Percentiles rank a stretch among this genome's conserved stretches.
Evolutionary conservation across 2,329 filamentous ascomycete genomes (phyloP).

Genomic region (Tolypocladium capitatum): DNA sequence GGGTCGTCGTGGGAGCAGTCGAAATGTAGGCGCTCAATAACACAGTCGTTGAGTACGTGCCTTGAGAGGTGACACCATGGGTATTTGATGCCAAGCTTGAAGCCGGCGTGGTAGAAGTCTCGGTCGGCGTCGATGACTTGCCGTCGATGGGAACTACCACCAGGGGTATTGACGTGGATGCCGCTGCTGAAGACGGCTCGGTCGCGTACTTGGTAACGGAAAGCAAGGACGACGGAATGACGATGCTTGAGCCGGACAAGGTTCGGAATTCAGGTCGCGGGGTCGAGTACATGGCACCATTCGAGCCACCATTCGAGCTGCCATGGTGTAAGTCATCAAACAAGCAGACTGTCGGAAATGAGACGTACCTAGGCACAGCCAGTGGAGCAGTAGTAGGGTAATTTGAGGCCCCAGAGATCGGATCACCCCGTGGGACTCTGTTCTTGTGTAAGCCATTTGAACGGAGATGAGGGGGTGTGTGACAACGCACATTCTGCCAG

Average conservation of each 20-base stretch:
- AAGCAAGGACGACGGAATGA: slow-evolving; percentile 4
- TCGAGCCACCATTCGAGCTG: neutral
- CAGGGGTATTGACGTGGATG: neutral
- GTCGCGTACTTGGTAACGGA: neutral
- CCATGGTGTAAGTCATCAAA: neutral
- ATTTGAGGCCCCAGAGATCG: neutral
- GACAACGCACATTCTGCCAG: slow-evolving; percentile 15
- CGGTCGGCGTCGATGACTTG: neutral
- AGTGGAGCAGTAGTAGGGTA: neutral
- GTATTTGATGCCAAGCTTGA: neutral
- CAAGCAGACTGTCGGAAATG: neutral
- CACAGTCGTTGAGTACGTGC: neutral
- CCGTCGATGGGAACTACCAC: slow-evolving; percentile 1
- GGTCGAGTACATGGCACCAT: neutral
- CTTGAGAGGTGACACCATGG: neutral
- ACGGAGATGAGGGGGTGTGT: neutral
- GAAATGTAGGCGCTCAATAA: neutral
- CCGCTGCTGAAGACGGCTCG: neutral
- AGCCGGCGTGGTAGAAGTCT: neutral
- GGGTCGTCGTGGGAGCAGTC: neutral
- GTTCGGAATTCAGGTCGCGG: slow-evolving; percentile 3
- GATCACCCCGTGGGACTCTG: slow-evolving; percentile 10
- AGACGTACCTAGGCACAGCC: neutral
- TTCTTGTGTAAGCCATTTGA: slow-evolving; percentile 3
- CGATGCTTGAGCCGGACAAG: slow-evolving; percentile 1